Evolutionary conservation across 2,329 filamentous ascomycete species (phyloP), one percentile per base, ranked within the genome.

Genomic region (Colletotrichum graminicola): DNA sequence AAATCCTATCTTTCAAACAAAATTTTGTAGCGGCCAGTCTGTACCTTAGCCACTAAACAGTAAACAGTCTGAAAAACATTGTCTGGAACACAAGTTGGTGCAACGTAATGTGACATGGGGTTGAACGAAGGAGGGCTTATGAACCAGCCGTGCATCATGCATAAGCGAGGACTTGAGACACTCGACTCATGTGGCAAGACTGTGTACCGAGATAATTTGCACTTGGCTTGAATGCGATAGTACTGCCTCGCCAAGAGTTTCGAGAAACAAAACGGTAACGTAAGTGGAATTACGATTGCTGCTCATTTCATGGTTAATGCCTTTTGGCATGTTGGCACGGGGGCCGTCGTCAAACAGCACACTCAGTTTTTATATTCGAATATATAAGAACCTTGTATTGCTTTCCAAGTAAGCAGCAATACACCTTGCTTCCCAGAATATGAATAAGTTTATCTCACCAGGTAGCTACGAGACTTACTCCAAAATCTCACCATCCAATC

Each of bases 401-500:
- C 18, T 26, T 18, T 4, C 14, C 0, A 26, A 26, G 2, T 10
- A n/a, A n/a, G n/a, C 3, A 7, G 18, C 43, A 7, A 2, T 6
- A 6, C 18, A 43, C 6, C 8, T 8, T 43, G 11, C n/a, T 49
- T 6, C n/a, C 11, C 23, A 5, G 16, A 3, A 11, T 26, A 32
- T 29, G 16, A 52, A 10, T 52, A 6, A 52, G 12, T 26, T 16
- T 8, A 26, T 26, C 7, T 3, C 18, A 3, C 29, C 7, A 3
- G 4, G 11, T 55, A 1, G 10, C 3, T 16, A 3, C 32, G 5
- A 36, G 18, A 4, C 34, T 56, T n/a, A 71, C 29, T 71, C 66
- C 3, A 70, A 47, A 60, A 73, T 45, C 39, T 74, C 75, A 0
- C 72, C 75, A 5, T 74, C 66, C 5, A 14, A 51, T 2, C 75